phyloP scores from a whole-genome alignment of 352 stramenopile species.

The Phytophthora meadii region DNA sequence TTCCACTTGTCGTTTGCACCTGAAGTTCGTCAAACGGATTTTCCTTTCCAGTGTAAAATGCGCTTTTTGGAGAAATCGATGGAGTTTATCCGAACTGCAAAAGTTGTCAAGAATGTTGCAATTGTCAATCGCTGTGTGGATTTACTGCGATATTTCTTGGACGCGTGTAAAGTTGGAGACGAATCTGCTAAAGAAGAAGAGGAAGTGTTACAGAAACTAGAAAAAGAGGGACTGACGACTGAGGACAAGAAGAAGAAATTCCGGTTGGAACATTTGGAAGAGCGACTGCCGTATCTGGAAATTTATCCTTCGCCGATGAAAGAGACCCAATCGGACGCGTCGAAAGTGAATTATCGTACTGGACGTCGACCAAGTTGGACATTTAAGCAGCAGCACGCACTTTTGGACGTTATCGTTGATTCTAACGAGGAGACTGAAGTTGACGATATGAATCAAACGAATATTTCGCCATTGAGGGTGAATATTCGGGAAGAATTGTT shows the following conservation, averaged over 20 bases:
- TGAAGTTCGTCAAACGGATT: constrained; percentile 29
- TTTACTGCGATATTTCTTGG: constrained; percentile 74
- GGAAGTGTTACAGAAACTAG: constrained; percentile 6
- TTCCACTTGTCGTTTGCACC: constrained; percentile 68
- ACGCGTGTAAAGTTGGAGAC: constrained; percentile 43
- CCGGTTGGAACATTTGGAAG: constrained; percentile 61
- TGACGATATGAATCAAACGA: constrained; percentile 5
- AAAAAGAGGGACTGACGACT: constrained; percentile 7
- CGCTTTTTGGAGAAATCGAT: constrained; percentile 74
- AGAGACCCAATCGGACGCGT: constrained; percentile 15
- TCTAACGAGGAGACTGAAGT: constrained; percentile 40
- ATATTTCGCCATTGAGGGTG: constrained; percentile 17
- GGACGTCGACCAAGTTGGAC: constrained; percentile 68
- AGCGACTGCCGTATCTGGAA: constrained; percentile 59
- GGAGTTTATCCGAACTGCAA: constrained; percentile 43
- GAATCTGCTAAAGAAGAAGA: constrained; percentile 19
- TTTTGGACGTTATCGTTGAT: constrained; percentile 65
- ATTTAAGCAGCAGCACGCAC: constrained; percentile 59
- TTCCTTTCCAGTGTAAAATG: constrained; percentile 43
- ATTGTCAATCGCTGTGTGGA: constrained; percentile 71
- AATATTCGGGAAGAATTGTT: constrained; percentile 11
- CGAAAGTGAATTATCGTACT: constrained; percentile 20
- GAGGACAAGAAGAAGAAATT: constrained; percentile 19
- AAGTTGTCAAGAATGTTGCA: constrained; percentile 18
- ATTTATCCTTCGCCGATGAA: constrained; percentile 79